Evolutionary conservation across 306 rosid species (phyloP), one percentile per base, ranked within the genome.

Genomic region (Cucumis hystrix): DNA sequence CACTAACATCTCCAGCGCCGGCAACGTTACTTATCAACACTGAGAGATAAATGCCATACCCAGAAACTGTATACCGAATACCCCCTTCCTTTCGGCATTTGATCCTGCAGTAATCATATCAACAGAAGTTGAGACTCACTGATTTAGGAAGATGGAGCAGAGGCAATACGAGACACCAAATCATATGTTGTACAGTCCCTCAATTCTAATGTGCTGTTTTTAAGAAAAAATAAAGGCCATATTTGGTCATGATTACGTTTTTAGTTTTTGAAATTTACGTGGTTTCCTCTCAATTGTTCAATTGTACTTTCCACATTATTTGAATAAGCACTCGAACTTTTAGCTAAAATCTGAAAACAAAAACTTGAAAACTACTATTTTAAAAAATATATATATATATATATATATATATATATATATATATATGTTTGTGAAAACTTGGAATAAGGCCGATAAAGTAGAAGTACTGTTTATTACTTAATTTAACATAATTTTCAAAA

Each of bases 51-150:
- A 94, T 92, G 59, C 87, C 89, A 12, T 91, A 88, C 70, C 98
- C 97, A 18, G 83, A 85, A 39, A 94, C 30, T 0, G 89, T 83
- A 62, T 90, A 92, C 16, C 92, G 90, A 51, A 94, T 77, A 28
- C 98, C 98, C 39, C 96, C 98, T 83, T 92, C 95, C 83, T 83
- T 94, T 82, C 96, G 84, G 90, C 98, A 94, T 76, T 87, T 90
- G 52, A 92, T 94, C 91, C 97, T 94, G 87, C 79, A 43, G 51
- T 70, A 85, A 55, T 10, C 79, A 68, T 20, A 70, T 47, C 47
- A 30, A 73, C 39, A 43, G 30, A 20, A 41, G 23, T 57, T 55
- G 5, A 7, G 15, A 73, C 60, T 73, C 43, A 2, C 57, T 13
- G 28, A 15, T 10, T 67, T 41, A 40, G 74, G 21, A 40, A 1